Evolutionary conservation across 2,329 filamentous ascomycete genomes (phyloP), one percentile per base, ranked within the genome.

Genomic region (Lecanicillium sp.): DNA sequence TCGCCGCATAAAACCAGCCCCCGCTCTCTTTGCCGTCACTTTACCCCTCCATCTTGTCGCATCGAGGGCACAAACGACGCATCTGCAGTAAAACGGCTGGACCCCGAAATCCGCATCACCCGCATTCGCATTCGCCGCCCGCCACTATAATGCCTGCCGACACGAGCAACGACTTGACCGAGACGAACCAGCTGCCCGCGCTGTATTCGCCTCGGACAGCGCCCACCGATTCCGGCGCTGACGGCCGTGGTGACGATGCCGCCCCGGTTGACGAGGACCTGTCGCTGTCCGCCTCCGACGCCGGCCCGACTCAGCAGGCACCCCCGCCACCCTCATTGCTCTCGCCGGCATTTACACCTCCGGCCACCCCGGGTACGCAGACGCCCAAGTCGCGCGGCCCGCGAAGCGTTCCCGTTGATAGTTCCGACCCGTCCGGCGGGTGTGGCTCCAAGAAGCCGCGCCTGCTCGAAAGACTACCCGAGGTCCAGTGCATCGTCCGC

Each of bases 401-500:
- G 11, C 77, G 72, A 40, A 70, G 77, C 51, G 71, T 81, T 7
- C 77, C 77, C 1, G 79, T 83, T 33, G 80, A 84, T 61, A 81
- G 77, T 56, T 77, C 73, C 14, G 63, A 75, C 4, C 73, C 75
- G 0, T 71, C 71, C 0, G 79, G 79, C 42, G 79, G 79, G 41
- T 83, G 79, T 55, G 79, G 79, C 23, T 69, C 72, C 44, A 83
- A 83, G 62, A 74, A 78, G 26, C 88, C 89, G 1, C 83, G 80
- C 51, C 74, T 95, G 19, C 78, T 96, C 6, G 75, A 85, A 55
- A 79, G 74, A 12, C 73, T 97, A 2, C 93, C 91, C 7, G 70
- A 86, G 20, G 91, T 98, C n/a, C 83, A 88, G 63, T 98, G 93
- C 70, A 83, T 94, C 55, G 93, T 97, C 41, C 86, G 93, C 56